Evolutionary conservation across 345 rosid genomes (phyloP).

Genomic region (Combretum micranthum): DNA sequence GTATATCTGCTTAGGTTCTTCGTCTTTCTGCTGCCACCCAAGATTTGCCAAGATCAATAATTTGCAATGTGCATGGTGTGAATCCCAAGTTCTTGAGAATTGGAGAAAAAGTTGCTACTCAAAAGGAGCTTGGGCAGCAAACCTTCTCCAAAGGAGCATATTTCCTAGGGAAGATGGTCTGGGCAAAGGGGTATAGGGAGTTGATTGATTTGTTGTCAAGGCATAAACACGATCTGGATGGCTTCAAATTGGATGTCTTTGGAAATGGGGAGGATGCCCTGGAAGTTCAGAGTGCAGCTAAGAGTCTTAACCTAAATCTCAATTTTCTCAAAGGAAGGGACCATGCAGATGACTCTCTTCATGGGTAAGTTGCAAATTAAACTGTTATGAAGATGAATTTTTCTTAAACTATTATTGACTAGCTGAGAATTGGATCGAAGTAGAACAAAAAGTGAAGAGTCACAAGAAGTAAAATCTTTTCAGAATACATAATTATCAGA

Average conservation of each 20-base stretch:
- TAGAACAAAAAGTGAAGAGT: too few relatives aligned
- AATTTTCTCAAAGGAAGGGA: conserved; percentile 86
- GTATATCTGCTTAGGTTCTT: conserved; percentile 56
- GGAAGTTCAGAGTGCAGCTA: conserved; percentile 75
- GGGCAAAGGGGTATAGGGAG: conserved; percentile 99
- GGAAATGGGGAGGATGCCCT: conserved; percentile 95
- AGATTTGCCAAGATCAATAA: conserved; percentile 77
- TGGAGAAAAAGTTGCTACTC: conserved; percentile 78
- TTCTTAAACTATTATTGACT: not conserved
- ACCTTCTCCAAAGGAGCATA: conserved; percentile 96
- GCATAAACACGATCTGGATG: conserved; percentile 72
- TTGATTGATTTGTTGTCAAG: conserved; percentile 75
- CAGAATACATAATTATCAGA: too few relatives aligned
- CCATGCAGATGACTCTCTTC: conserved; percentile 93
- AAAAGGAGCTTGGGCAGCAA: conserved; percentile 81
- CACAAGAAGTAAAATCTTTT: too few relatives aligned
- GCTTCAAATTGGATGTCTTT: conserved; percentile 81
- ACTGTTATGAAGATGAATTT: not conserved
- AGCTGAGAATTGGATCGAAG: too few relatives aligned
- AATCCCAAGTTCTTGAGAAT: conserved; percentile 89
- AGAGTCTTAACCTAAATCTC: conserved; percentile 60
- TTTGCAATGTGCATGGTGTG: conserved; percentile 97
- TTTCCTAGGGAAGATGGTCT: conserved; percentile 95
- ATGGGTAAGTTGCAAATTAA: conserved; percentile 40
- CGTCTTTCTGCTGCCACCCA: conserved; percentile 97